Conservation (phyloP, 208 protist species). For the Strigomonas galati region DNA sequence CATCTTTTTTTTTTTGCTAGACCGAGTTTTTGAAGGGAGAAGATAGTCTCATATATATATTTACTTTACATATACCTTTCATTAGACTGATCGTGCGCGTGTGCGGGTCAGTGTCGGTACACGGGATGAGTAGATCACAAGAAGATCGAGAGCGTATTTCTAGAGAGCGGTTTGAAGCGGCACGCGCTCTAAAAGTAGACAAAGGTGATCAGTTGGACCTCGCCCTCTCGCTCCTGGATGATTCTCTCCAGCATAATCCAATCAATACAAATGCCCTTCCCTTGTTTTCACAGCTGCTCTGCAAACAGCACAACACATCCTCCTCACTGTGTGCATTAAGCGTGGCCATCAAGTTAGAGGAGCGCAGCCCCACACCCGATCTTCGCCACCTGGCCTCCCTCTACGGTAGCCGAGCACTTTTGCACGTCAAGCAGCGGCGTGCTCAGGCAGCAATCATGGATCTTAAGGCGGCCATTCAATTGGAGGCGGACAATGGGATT, state of each 20-base stretch:
- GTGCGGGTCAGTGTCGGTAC: not conserved
- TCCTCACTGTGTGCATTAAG: constrained; percentile 60
- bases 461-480: constrained; percentile 51
- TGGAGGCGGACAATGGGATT: constrained; percentile 80
- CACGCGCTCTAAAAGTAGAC: constrained; percentile 33
- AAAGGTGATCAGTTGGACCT: constrained; percentile 28
- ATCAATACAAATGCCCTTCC: constrained; percentile 46
- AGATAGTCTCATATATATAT: no score
- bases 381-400: constrained; percentile 42
- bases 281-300: constrained; percentile 38
- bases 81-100: no score
- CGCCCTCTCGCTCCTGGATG: constrained; percentile 37
- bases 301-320: constrained; percentile 26
- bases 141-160: constrained; percentile 8
- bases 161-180: constrained; percentile 5
- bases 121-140: not conserved
- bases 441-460: constrained; percentile 61
- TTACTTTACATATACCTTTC: no score
- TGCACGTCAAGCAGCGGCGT: constrained; percentile 46
- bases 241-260: constrained; percentile 43
- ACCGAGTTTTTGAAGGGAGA: no score
- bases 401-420: constrained; percentile 55
- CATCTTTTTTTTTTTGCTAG: no score
- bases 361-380: constrained; percentile 29
- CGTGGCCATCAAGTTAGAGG: constrained; percentile 72